These are phyloP conservation scores for Ceratocystis cubensis DNA, from an alignment of 2,329 filamentous ascomycete genomes.

Conservation along the genomic window DNA sequence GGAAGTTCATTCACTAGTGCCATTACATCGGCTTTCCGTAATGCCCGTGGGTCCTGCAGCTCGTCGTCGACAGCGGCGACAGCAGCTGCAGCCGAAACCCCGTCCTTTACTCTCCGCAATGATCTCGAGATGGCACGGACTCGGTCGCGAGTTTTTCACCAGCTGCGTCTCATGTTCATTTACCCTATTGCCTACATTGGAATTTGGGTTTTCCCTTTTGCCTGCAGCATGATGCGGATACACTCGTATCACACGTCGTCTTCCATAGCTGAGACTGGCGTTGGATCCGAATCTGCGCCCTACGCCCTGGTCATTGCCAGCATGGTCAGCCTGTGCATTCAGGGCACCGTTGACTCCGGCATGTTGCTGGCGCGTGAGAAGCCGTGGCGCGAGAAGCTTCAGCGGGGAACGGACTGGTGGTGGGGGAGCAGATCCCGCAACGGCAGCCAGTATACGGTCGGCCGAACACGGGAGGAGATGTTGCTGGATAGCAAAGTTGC, in stretches of 20 bases:
- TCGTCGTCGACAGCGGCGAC: constrained; percentile 20
- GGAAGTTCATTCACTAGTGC: constrained; percentile 21
- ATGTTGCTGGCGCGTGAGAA: constrained; percentile 59
- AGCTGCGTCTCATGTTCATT: constrained; percentile 60
- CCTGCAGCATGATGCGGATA: constrained; percentile 50
- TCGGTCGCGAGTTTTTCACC: constrained; percentile 48
- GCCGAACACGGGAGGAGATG: constrained; percentile 42
- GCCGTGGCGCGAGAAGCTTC: constrained; percentile 36
- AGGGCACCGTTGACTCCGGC: constrained; percentile 54
- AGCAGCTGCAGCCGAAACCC: constrained; percentile 21
- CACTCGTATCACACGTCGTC: constrained; percentile 26
- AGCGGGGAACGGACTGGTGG: constrained; percentile 19
- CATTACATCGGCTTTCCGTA: constrained; percentile 10
- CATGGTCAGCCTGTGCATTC: constrained; percentile 47
- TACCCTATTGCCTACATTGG: constrained; percentile 62
- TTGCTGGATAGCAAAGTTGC: constrained; percentile 38
- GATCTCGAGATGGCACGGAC: constrained; percentile 28
- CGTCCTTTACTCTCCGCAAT: constrained; percentile 5
- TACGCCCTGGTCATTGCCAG: constrained; percentile 44
- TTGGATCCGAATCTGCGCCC: constrained; percentile 27
- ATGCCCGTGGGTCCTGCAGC: constrained; percentile 22
- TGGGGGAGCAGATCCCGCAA: constrained; percentile 20
- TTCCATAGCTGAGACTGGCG: constrained; percentile 22
- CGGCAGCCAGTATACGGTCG: constrained; percentile 25
- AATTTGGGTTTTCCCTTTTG: constrained; percentile 61